phyloP scores from a whole-genome alignment of 2,329 filamentous ascomycete species.

The Stachybotrys chlorohalonatus region DNA sequence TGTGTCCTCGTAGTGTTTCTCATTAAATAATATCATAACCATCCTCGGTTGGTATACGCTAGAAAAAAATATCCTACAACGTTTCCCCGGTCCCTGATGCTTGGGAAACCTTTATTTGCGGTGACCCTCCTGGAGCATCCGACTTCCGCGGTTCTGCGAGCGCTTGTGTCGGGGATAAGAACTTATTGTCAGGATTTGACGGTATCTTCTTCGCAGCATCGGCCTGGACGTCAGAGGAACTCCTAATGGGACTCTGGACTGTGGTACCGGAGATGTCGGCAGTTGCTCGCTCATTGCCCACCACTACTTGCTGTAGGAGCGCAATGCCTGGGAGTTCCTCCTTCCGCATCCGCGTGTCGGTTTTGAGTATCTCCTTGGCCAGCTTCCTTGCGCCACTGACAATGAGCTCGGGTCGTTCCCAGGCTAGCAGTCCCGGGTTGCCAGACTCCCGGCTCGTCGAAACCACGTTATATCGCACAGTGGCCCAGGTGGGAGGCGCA shows the following conservation, averaged over 20 bases:
- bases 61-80: neutral
- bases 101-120: neutral
- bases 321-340: conserved; percentile 13
- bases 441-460: conserved; percentile 29
- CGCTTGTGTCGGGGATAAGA: neutral
- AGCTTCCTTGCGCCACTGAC: conserved; percentile 30
- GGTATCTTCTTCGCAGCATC: neutral
- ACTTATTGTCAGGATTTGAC: neutral
- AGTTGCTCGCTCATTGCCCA: conserved; percentile 8
- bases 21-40: too few relatives aligned
- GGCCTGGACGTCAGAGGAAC: neutral
- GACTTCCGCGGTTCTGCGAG: neutral
- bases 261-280: conserved; percentile 18
- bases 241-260: conserved; percentile 5
- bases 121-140: neutral
- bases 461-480: conserved; percentile 31
- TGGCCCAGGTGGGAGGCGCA: conserved; percentile 40
- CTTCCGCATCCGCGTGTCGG: conserved; percentile 26
- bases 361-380: conserved; percentile 26
- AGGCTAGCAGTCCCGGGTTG: conserved; percentile 34
- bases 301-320: conserved; percentile 24
- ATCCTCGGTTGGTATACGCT: too few relatives aligned
- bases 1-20: too few relatives aligned
- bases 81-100: neutral
- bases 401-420: conserved; percentile 39